Base-by-base conservation (phyloP, 106 monocot genomes). In the Dendrobium nobile region DNA sequence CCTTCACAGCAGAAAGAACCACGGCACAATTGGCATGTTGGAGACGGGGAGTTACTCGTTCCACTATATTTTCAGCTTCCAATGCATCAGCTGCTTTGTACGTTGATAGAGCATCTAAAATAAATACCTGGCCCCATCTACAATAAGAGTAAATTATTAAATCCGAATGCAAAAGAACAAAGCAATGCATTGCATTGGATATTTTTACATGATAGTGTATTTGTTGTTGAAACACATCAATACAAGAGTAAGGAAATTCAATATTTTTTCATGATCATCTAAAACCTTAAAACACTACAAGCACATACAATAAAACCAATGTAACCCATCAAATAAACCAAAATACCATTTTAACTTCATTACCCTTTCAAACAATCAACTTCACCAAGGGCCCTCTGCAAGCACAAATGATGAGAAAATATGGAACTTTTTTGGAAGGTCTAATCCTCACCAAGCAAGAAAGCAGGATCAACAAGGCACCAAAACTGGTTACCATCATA, bases 11-110 rank as follows among this genome's bases (percentile, higher is more conserved):
- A 84, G 98, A 99, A 90, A 99, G 98, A 33, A 99, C 98, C 67
- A 99, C 98, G 15, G 98, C 95, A 90, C 98, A 99, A 87, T 99
- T 95, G 20, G 95, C 98, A 95, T 99, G 98, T 72, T 99, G 98
- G 31, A 95, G 93, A 79, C 98, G 92, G 31, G 98, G 95, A 77
- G 98, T 99, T 73, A 99, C 93, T 79, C 95, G 84, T 65, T 99
- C 98, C 76, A 99, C 98, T 80, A 95, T 99, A 70, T 93, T 93
- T 87, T 99, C 98, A 77, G 98, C 98, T 88, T 99, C 98, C 75
- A 92, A 88, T 17, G 89, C 92, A 91, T 99, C 98, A 75, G 89
- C 80, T 48, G 98, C 89, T 88, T 91, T 95, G 82, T 99, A 95
- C 80, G 88, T 99, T 47, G 98, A 89, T 65, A 99, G 77, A 41